Base-by-base conservation (phyloP, 1,284 basidiomycete species). In the Cutaneotrichosporon mucoides region DNA sequence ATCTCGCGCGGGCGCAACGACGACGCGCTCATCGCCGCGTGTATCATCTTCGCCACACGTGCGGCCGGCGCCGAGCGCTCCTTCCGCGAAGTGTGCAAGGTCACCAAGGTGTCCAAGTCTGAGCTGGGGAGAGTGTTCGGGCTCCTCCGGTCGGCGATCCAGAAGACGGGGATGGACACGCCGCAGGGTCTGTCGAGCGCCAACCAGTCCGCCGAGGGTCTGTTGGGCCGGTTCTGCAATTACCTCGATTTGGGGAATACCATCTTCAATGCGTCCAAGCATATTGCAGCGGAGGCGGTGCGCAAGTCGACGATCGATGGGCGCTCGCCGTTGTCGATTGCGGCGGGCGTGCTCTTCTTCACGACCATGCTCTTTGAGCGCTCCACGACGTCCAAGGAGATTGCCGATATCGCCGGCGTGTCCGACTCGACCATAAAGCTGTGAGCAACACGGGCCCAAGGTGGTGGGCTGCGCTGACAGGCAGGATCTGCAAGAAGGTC, bases 21-120 rank as follows among this genome's bases (percentile, higher is more conserved):
- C 33, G 90, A 94, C 60, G 92, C 93, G 1, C 88, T 96, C 72
- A 93, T 97, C 67, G 95, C 94, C 9, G 94, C 95, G 1, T 97
- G 93, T 79, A 96, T 99, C 76, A 97, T 98, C 75, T 94, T 97
- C 67, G 96, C 95, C 0, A 97, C 94, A 77, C 86, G 95, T 60
- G 90, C 94, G 76, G 91, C 89, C 12, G 88, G 92, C 67, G 93
- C 96, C 9, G 90, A 90, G 0, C 85, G 96, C 64, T 95, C 93
- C 57, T 98, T 99, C 81, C 86, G 89, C 68, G 96, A 99, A 79
- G 93, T 99, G 51, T 92, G 92, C 78, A 89, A 91, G 68, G 81
- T 96, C 60, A 93, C 92, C 6, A 87, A 90, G 68, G 93, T 98
- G 60, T 87, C 88, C 71, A 98, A 99, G 82, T 96, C 97, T 82